phyloP scores from a whole-genome alignment of 2,329 filamentous ascomycete species.

The Rhynchosporium graminicola region DNA sequence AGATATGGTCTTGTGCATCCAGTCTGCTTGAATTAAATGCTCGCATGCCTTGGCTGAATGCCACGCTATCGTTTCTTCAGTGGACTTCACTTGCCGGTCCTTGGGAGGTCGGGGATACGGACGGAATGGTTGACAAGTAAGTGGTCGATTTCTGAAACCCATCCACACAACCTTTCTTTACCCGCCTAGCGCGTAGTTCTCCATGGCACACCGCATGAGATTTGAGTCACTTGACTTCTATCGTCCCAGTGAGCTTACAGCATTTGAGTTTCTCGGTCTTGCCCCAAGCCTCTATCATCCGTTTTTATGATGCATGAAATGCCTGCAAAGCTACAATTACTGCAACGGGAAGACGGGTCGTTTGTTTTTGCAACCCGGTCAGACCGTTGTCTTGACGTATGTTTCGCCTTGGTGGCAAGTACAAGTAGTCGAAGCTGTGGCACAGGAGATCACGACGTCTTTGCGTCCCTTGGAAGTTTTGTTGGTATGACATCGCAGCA shows the following conservation, averaged over 20 bases:
- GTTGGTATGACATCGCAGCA: constrained; percentile 29
- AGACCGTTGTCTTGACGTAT: constrained; percentile 11
- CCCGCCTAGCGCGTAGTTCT: constrained; percentile 26
- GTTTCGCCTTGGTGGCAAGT: constrained; percentile 3
- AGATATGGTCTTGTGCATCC: constrained; percentile 72
- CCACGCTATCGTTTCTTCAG: constrained; percentile 73
- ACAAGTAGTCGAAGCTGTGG: constrained; percentile 28
- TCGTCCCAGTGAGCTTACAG: constrained; percentile 38
- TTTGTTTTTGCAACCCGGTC: constrained; percentile 11
- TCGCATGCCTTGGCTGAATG: constrained; percentile 90
- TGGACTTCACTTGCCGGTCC: constrained; percentile 73
- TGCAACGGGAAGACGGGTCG: constrained; percentile 26
- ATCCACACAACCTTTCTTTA: constrained; percentile 22
- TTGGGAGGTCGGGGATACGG: constrained; percentile 70
- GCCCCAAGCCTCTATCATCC: constrained; percentile 24
- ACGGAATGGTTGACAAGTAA: constrained; percentile 88
- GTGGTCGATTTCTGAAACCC: constrained; percentile 31
- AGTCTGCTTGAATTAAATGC: constrained; percentile 71
- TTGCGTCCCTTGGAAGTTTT: constrained; percentile 18
- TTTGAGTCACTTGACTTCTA: constrained; percentile 60
- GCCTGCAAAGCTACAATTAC: constrained; percentile 29
- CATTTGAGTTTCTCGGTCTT: constrained; percentile 30
- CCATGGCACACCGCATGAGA: constrained; percentile 52
- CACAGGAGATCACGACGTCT: constrained; percentile 21
- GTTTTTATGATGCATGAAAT: constrained; percentile 38